These are phyloP conservation scores for Mucuna pruriens DNA, from an alignment of 306 rosid species.

Conservation along the genomic window DNA sequence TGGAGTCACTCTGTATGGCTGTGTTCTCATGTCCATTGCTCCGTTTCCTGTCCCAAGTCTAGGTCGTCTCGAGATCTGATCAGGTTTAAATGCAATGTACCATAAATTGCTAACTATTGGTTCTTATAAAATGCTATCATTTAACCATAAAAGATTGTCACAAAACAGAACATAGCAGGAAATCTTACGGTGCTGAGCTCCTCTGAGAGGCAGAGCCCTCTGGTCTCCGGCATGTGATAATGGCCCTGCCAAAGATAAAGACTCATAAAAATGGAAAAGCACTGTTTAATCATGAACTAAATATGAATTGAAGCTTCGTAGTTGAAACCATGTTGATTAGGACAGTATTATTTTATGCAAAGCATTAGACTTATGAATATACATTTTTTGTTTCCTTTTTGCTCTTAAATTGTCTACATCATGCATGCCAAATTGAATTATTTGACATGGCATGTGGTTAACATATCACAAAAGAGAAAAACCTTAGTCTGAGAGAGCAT, in stretches of 20 bases:
- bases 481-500: neutral
- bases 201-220: conserved; percentile 66
- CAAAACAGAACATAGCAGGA: conserved; percentile 15
- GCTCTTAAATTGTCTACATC: conserved; percentile 7
- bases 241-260: conserved; percentile 50
- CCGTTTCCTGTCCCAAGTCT: conserved; percentile 50
- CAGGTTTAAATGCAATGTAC: conserved; percentile 39
- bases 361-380: neutral
- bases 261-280: conserved; percentile 10
- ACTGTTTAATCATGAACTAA: conserved; percentile 17
- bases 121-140: conserved; percentile 2
- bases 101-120: conserved; percentile 50
- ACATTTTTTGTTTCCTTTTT: conserved; percentile 3
- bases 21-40: conserved; percentile 48
- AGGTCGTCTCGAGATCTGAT: conserved; percentile 54
- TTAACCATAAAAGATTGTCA: neutral
- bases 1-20: conserved; percentile 71
- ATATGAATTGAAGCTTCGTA: conserved; percentile 17
- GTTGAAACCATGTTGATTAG: neutral
- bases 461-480: conserved; percentile 5
- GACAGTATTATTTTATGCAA: conserved; percentile 25
- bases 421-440: conserved; percentile 12
- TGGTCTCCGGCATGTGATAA: conserved; percentile 65
- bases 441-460: conserved; percentile 8
- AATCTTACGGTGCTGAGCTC: conserved; percentile 56